A percentile compares a stretch with the other conserved stretches of the same genome.
These are phyloP conservation scores for Kurtzmaniella natalensis DNA, from an alignment of 1,139 yeast species.

Conservation along the genomic window DNA sequence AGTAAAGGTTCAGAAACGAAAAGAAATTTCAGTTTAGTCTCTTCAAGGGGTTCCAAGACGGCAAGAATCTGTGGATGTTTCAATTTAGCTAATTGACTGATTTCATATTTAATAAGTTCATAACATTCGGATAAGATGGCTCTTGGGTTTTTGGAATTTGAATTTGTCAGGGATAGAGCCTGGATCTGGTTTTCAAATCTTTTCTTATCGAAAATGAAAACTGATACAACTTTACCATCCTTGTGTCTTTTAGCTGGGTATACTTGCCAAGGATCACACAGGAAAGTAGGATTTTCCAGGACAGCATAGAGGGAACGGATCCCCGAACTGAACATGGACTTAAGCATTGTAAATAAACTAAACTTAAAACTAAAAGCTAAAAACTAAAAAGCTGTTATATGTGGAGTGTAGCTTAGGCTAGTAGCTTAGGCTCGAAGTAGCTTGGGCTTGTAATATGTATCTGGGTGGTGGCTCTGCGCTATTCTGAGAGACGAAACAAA, in stretches of 20 bases:
- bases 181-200: constrained; percentile 57
- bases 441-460: too few relatives aligned
- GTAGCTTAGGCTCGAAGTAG: too few relatives aligned
- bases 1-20: constrained; percentile 84
- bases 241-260: constrained; percentile 75
- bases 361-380: too few relatives aligned
- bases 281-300: constrained; percentile 69
- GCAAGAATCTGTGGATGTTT: constrained; percentile 86
- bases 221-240: constrained; percentile 60
- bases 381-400: too few relatives aligned
- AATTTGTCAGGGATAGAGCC: constrained; percentile 45
- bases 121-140: constrained; percentile 36
- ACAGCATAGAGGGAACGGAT: constrained; percentile 72
- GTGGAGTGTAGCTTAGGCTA: too few relatives aligned
- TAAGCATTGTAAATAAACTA: constrained; percentile 33
- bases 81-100: constrained; percentile 68
- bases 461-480: too few relatives aligned
- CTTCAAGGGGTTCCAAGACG: constrained; percentile 83
- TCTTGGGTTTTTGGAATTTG: constrained; percentile 35
- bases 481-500: too few relatives aligned
- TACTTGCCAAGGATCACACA: constrained; percentile 80
- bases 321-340: constrained; percentile 51
- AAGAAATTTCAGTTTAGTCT: constrained; percentile 67
- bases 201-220: constrained; percentile 84
- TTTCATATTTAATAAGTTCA: constrained; percentile 44